phyloP scores from a whole-genome alignment of 139 green algal genomes.

The Chlamydomonas incerta region DNA sequence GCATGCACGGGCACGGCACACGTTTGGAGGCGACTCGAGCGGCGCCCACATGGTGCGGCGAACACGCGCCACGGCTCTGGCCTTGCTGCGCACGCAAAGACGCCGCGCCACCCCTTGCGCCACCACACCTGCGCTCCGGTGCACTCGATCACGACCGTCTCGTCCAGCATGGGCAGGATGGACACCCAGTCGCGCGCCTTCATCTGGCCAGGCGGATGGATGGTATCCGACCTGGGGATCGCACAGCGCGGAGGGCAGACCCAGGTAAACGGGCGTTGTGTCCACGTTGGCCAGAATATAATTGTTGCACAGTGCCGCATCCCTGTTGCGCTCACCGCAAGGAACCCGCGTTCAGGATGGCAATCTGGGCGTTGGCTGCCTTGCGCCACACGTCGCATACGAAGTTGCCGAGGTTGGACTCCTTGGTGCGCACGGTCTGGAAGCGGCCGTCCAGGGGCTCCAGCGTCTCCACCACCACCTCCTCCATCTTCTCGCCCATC shows the following conservation, averaged over 20 bases:
- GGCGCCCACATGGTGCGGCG: no score
- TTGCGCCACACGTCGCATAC: conserved; percentile 49
- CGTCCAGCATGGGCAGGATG: conserved; percentile 82
- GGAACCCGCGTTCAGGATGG: conserved; percentile 26
- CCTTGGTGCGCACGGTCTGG: conserved; percentile 56
- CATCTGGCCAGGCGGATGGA: conserved; percentile 49
- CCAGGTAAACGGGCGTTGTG: no score
- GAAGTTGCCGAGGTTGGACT: conserved; percentile 81
- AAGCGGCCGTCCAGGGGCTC: conserved; percentile 74
- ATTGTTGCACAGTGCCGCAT: no score
- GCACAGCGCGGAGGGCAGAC: no score
- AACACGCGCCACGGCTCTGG: no score
- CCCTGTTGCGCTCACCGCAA: conserved; percentile 32
- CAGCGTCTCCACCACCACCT: conserved; percentile 43
- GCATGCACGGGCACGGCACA: no score
- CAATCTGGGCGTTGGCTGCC: conserved; percentile 52
- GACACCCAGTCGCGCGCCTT: conserved; percentile 66
- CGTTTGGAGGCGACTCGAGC: no score
- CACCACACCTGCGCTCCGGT: neutral
- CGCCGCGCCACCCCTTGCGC: no score
- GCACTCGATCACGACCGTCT: conserved; percentile 43
- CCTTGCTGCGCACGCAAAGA: no score
- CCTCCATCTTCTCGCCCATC: conserved; percentile 60
- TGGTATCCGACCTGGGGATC: neutral
- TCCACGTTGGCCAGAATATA: no score